Percentiles rank a stretch among this genome's conserved stretches.
Evolutionary conservation across 2,329 filamentous ascomycete species (phyloP).

Genomic region (Talaromyces sp.): DNA sequence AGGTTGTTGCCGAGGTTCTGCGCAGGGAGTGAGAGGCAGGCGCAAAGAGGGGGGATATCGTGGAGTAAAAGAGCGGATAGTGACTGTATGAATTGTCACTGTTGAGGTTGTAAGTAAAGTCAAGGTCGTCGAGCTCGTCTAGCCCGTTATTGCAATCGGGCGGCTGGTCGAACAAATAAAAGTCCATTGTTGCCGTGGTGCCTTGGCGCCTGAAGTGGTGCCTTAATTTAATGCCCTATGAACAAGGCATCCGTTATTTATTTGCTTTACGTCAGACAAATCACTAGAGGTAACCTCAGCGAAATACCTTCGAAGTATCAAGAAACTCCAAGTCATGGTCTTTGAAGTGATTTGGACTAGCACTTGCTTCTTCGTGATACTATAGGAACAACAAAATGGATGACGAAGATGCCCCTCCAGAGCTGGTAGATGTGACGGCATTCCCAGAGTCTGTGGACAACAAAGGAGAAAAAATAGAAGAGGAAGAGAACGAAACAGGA

Average conservation of each 20-base stretch:
- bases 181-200: slow-evolving; percentile 12
- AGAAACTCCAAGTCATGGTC: no score
- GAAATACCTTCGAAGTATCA: background rate
- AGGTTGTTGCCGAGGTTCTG: slow-evolving; percentile 10
- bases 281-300: background rate
- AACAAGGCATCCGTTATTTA: slow-evolving; percentile 27
- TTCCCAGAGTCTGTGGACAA: slow-evolving; percentile 23
- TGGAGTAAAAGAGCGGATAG: slow-evolving; percentile 12
- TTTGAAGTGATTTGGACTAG: background rate
- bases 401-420: slow-evolving; percentile 45
- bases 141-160: background rate
- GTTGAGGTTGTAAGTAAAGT: slow-evolving; percentile 10
- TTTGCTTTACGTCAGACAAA: slow-evolving; percentile 14
- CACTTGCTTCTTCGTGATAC: background rate
- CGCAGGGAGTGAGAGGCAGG: slow-evolving; percentile 20
- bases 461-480: background rate
- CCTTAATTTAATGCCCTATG: slow-evolving; percentile 30
- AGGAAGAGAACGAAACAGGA: slow-evolving; percentile 25
- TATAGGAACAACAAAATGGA: slow-evolving; percentile 24
- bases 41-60: slow-evolving; percentile 36
- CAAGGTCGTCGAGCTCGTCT: slow-evolving; percentile 18
- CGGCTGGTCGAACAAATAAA: slow-evolving; percentile 18
- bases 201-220: background rate
- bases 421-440: slow-evolving; percentile 40
- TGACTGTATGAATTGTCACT: background rate